Evolutionary conservation across 257 asterid genomes (phyloP).

Genomic region (Solanum appendiculatum): DNA sequence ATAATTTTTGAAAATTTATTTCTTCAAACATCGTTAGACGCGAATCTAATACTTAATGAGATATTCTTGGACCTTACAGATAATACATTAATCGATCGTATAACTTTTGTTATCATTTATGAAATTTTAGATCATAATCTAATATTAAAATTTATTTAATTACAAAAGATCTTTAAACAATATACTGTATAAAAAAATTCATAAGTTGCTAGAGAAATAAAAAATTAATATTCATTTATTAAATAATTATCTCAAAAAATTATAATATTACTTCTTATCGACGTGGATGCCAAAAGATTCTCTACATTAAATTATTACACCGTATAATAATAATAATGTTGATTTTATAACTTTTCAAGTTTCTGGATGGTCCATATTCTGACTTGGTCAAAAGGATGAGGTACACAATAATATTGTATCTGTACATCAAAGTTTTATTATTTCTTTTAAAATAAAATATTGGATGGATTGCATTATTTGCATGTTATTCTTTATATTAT

Average conservation of each 20-base stretch:
- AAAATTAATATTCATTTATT: not conserved
- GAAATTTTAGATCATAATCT: not conserved
- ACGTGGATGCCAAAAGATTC: slow-evolving; percentile 12
- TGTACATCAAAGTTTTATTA: not conserved
- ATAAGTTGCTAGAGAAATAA: not conserved
- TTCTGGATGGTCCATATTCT: not conserved
- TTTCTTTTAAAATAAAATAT: not conserved
- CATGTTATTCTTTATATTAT: not conserved
- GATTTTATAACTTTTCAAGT: not conserved
- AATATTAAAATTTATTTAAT: no score
- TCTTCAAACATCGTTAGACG: not conserved
- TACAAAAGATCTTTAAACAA: no score
- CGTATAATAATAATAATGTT: not conserved
- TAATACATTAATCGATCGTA: not conserved
- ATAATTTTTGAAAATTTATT: not conserved
- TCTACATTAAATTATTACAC: not conserved
- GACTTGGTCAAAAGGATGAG: slow-evolving; percentile 10
- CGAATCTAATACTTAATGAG: no score
- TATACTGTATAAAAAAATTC: not conserved
- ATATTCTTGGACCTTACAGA: no score
- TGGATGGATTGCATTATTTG: not conserved
- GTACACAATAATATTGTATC: not conserved
- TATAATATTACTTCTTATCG: not conserved
- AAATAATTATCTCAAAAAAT: not conserved
- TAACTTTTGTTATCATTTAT: not conserved